These are phyloP conservation scores for Psilocybe tampanensis DNA, from an alignment of 768 basidiomycete species.

Conservation along the genomic window DNA sequence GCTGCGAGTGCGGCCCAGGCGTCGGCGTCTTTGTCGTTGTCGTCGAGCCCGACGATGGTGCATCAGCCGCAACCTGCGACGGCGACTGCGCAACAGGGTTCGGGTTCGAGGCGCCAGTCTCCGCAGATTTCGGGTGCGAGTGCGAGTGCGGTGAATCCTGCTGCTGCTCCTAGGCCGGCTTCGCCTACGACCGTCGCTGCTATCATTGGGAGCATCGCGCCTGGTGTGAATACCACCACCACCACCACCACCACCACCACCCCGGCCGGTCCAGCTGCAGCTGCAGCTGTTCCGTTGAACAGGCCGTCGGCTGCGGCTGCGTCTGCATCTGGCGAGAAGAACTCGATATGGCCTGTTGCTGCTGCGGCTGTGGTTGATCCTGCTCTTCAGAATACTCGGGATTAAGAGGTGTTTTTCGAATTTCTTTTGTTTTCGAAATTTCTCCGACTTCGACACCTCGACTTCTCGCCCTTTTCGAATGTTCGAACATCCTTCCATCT, in stretches of 20 bases:
- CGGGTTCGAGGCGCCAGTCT: conserved; percentile 10
- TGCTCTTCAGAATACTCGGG: conserved; percentile 9
- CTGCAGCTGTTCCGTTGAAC: conserved; percentile 24
- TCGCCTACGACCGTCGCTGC: too few relatives aligned
- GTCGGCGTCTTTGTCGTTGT: too few relatives aligned
- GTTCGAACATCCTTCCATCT: too few relatives aligned
- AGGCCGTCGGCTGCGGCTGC: conserved; percentile 14
- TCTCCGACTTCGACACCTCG: not conserved
- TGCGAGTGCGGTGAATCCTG: not conserved
- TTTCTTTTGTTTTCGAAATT: not conserved
- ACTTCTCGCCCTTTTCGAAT: too few relatives aligned
- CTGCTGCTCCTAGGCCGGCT: not conserved
- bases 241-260: too few relatives aligned
- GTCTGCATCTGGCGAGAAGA: conserved; percentile 28
- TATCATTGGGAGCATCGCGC: too few relatives aligned
- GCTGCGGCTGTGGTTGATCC: too few relatives aligned
- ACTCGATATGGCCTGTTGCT: conserved; percentile 35
- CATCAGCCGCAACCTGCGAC: conserved; percentile 12
- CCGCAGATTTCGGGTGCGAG: conserved; percentile 3
- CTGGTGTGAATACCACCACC: too few relatives aligned
- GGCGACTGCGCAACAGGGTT: conserved; percentile 15
- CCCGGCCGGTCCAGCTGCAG: conserved; percentile 13
- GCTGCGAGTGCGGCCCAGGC: too few relatives aligned
- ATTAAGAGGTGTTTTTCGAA: conserved; percentile 1
- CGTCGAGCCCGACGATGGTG: conserved; percentile 5